phyloP scores from a whole-genome alignment of 805 yeast species.

The Ogataea corticis region DNA sequence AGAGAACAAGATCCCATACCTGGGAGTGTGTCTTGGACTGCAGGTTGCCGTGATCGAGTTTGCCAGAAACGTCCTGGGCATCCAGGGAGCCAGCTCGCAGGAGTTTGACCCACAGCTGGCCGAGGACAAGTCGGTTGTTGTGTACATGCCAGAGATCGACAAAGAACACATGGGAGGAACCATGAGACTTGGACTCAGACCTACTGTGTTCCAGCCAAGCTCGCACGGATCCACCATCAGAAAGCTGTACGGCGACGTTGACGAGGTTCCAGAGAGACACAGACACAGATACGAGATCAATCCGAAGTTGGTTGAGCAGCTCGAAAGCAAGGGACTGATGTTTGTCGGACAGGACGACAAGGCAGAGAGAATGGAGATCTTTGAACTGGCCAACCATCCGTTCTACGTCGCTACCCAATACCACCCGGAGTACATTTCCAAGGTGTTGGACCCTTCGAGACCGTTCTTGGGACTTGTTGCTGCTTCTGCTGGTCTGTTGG shows the following conservation, averaged over 20 bases:
- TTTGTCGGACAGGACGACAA: slow-evolving; percentile 94
- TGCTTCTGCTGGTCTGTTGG: slow-evolving; percentile 84
- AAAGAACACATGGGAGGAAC: slow-evolving; percentile 97
- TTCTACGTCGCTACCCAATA: slow-evolving; percentile 95
- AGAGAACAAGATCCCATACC: slow-evolving; percentile 87
- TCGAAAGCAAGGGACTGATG: slow-evolving; percentile 77
- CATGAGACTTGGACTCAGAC: slow-evolving; percentile 95
- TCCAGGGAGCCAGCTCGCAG: slow-evolving; percentile 69
- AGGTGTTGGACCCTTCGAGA: slow-evolving; percentile 93
- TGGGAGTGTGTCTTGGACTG: slow-evolving; percentile 96
- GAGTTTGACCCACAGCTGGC: slow-evolving; percentile 71
- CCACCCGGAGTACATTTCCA: slow-evolving; percentile 97
- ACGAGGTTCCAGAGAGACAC: slow-evolving; percentile 84
- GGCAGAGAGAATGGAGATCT: slow-evolving; percentile 89
- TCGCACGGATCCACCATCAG: slow-evolving; percentile 64
- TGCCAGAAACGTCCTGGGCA: slow-evolving; percentile 75
- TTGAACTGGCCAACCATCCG: slow-evolving; percentile 85
- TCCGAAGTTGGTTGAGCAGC: slow-evolving; percentile 69
- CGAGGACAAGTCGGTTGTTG: slow-evolving; percentile 72
- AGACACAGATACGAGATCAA: slow-evolving; percentile 98
- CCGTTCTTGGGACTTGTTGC: slow-evolving; percentile 97
- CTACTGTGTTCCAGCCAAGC: slow-evolving; percentile 73
- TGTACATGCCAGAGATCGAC: slow-evolving; percentile 98
- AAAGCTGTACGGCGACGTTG: slow-evolving; percentile 72
- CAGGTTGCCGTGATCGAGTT: slow-evolving; percentile 96